Base-by-base conservation (phyloP, 148 eudicot species). In the Cornus kousa region DNA sequence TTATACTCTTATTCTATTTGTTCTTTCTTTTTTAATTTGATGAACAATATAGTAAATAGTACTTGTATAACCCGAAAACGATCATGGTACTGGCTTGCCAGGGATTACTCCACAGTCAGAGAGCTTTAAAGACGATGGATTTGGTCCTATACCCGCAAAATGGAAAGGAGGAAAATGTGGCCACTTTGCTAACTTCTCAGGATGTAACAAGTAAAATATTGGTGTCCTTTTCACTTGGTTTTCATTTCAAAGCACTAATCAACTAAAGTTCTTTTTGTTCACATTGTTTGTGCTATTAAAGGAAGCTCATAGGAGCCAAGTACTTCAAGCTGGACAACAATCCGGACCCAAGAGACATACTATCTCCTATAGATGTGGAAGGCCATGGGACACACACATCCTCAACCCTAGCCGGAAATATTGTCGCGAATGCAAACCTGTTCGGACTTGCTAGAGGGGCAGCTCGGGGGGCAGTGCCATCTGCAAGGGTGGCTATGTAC, bases 361-460 rank as follows among this genome's bases (percentile, higher is more conserved):
- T 90, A 28, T 89, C 95, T 11, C 95, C 95, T 0, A 6, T 85
- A 23, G 95, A 91, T 65, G 82, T 87, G 7, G 86, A 87, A 32
- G 95, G 95, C 57, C 95, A 91, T 48, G 95, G 95, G 35, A 91
- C 95, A n/a, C 95, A 91, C 86, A 91, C 95, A 5, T 90, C 95
- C 9, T 91, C 95, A 50, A 91, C 93, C 43, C 65, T 79, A 57
- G 93, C 91, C 19, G 95, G 95, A 80, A 82, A 69, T 76, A 76
- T 68, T 31, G 81, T 90, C 19, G 81, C 64, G 24, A 84, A 88
- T 32, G 91, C 95, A 35, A 80, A 73, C 50, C 90, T 91, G 59
- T 75, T 13, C 9, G 95, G 95, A 14, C 86, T 89, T 4, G 95
- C 93, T 59, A 71, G 53, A 11, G 95, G 95, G 28, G 87, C 87